Evolutionary conservation across 371 early-diverging fungal genomes (phyloP).

Genomic region (Dichotomocladium elegans): DNA sequence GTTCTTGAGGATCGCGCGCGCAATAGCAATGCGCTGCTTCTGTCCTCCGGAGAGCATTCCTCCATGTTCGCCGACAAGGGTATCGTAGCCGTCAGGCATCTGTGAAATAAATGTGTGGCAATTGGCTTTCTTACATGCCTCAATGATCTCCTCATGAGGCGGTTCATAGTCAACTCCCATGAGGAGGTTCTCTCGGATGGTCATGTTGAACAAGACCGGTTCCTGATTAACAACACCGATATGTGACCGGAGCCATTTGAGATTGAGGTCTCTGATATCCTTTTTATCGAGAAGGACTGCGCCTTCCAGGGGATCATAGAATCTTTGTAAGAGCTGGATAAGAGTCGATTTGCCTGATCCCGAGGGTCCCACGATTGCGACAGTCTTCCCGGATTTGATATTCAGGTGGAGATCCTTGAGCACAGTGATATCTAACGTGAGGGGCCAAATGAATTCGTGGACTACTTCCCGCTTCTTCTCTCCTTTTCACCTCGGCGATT

Average conservation of each 20-base stretch:
- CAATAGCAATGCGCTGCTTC: conserved; percentile 36
- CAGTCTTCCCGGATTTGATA: conserved; percentile 70
- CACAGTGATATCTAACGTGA: conserved; percentile 59
- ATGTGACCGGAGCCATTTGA: conserved; percentile 61
- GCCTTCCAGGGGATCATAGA: conserved; percentile 73
- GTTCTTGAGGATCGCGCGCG: conserved; percentile 31
- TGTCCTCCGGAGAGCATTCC: conserved; percentile 77
- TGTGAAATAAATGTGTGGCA: conserved; percentile 69
- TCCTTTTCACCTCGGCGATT: conserved; percentile 66
- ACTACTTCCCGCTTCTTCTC: too few relatives aligned
- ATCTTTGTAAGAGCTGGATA: conserved; percentile 81
- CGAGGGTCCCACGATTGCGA: conserved; percentile 71
- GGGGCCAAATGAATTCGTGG: conserved; percentile 43
- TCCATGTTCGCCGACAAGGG: conserved; percentile 62
- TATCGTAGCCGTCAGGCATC: conserved; percentile 72
- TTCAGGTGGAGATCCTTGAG: conserved; percentile 58
- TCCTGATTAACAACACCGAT: conserved; percentile 88
- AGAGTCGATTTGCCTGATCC: conserved; percentile 74
- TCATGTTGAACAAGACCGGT: conserved; percentile 75
- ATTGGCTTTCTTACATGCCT: conserved; percentile 62
- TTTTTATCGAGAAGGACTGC: conserved; percentile 57
- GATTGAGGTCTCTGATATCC: conserved; percentile 57
- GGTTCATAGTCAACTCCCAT: conserved; percentile 54
- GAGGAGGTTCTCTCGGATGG: conserved; percentile 75
- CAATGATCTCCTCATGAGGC: conserved; percentile 56